Base-by-base conservation (phyloP, 1,139 yeast genomes). In the Hansenula sp. region DNA sequence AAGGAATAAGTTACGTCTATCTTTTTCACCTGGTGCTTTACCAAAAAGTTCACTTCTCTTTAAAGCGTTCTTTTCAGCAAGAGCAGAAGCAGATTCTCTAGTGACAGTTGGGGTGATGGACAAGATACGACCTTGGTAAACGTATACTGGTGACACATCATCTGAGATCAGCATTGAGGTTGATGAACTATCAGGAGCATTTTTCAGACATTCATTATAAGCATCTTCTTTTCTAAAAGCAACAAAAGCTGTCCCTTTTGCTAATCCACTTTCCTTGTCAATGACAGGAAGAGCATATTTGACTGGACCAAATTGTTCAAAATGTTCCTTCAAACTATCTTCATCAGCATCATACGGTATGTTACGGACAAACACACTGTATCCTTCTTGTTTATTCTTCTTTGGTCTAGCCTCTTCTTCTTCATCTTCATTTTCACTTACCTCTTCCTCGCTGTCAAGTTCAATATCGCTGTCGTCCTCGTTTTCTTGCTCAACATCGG, bases 231-330 rank as follows among this genome's bases (percentile, higher is more conserved):
- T 68, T 40, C 60, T 63, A 59, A 92, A 92, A 0, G 96, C 96
- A 34, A 92, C 96, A 60, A 92, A 92, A 0, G 97, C 99, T 1
- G 96, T 84, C 42, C 99, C 99, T 60, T 75, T 86, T 11, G 98
- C 89, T 44, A 87, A 69, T 5, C 95, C 95, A 3, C 96, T 82
- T 43, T 72, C 82, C 56, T 73, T 84, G 59, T 94, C 99, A 50
- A 82, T 72, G 11, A 94, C 98, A 0, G 97, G 97, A 38, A 92
- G 71, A 1, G 98, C 98, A 59, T 89, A 92, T 53, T 85, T 82
- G 26, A 92, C 90, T 10, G 86, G 75, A 10, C 99, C 99, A 58
- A 92, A 89, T 51, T 77, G 74, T 43, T 71, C 65, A 57, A 92
- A 92, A 59, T 92, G 97, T 41, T 80, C 86, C 44, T 71, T 73